Evolutionary conservation across 495 filamentous ascomycete species (phyloP).

Genomic region (Lepraria neglecta): DNA sequence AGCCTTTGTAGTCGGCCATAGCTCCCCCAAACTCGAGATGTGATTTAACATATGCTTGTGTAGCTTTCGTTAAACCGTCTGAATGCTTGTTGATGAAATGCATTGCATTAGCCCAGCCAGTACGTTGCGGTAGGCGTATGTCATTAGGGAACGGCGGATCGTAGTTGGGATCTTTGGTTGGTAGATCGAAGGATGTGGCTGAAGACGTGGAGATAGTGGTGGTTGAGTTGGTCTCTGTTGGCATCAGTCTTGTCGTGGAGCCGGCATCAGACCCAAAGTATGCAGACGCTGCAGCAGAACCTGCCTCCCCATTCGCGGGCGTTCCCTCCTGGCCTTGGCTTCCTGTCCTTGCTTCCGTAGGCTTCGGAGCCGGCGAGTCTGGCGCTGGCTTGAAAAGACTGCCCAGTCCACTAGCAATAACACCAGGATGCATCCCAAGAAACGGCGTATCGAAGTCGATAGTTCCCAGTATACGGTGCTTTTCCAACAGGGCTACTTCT

Average conservation of each 20-base stretch:
- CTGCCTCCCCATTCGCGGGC: neutral
- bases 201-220: neutral
- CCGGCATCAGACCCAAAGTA: slow-evolving; percentile 13
- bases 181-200: slow-evolving; percentile 10
- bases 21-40: slow-evolving; percentile 77
- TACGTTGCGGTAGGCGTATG: slow-evolving; percentile 54
- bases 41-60: slow-evolving; percentile 66
- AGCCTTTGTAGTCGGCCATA: slow-evolving; percentile 65
- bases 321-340: neutral
- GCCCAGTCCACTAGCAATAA: slow-evolving; percentile 70
- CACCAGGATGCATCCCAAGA: slow-evolving; percentile 81
- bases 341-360: neutral
- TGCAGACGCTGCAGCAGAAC: neutral
- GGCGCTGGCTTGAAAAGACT: slow-evolving; percentile 65
- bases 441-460: slow-evolving; percentile 85
- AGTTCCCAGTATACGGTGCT: slow-evolving; percentile 75
- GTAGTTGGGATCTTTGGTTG: slow-evolving; percentile 53
- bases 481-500: slow-evolving; percentile 62
- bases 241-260: neutral
- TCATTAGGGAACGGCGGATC: slow-evolving; percentile 73
- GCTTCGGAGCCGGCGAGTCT: slow-evolving; percentile 27
- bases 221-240: slow-evolving; percentile 4
- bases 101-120: slow-evolving; percentile 57
- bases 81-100: slow-evolving; percentile 80
- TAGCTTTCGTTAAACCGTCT: slow-evolving; percentile 59